These are phyloP conservation scores for Thuja plicata DNA, from an alignment of 83 land plant genomes.

Conservation along the genomic window DNA sequence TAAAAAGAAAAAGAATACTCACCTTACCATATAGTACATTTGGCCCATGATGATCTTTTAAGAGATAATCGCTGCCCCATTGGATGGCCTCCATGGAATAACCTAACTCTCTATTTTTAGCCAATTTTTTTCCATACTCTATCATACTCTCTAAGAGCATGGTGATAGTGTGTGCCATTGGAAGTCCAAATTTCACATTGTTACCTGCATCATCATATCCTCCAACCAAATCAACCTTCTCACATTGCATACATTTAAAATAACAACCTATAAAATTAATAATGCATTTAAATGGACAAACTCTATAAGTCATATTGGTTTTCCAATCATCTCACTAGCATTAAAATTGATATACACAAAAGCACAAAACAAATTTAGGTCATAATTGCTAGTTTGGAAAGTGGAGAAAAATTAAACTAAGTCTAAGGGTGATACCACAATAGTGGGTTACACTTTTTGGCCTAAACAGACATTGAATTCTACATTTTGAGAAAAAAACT, in stretches of 20 bases:
- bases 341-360: background rate
- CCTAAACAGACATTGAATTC: no score
- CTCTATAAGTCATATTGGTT: background rate
- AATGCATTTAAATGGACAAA: no score
- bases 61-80: no score
- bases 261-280: no score
- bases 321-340: background rate
- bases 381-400: no score
- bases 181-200: slow-evolving; percentile 42
- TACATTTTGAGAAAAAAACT: no score
- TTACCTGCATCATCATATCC: slow-evolving; percentile 40
- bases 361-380: background rate
- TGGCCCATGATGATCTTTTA: slow-evolving; percentile 44
- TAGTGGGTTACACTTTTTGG: no score
- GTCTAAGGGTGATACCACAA: no score
- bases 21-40: background rate
- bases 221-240: no score
- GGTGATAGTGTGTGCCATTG: slow-evolving; percentile 47
- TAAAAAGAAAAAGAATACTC: background rate
- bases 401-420: background rate
- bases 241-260: no score
- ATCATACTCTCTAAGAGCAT: slow-evolving; percentile 41
- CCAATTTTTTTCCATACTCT: slow-evolving; percentile 31
- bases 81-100: no score
- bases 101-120: slow-evolving; percentile 22